A percentile compares a stretch with the other conserved stretches of the same genome.
Evolutionary conservation across 495 filamentous ascomycete species (phyloP).

Genomic region (Neurospora pannonica): DNA sequence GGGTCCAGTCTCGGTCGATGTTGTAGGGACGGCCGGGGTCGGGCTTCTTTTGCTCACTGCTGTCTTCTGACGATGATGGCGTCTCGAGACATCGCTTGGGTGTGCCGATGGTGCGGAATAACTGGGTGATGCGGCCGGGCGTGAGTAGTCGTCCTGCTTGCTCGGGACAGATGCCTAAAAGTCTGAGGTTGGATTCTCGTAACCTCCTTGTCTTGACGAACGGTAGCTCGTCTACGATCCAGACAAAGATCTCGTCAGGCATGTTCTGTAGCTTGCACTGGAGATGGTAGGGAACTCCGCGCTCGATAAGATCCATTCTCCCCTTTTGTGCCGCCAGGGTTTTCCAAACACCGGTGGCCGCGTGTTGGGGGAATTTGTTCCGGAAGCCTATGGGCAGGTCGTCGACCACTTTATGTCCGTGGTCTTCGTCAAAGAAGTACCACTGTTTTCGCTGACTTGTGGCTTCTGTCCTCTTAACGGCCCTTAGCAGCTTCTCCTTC

Average conservation of each 20-base stretch:
- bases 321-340: conserved; percentile 37
- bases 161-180: conserved; percentile 24
- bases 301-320: conserved; percentile 55
- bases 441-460: conserved; percentile 49
- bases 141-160: conserved; percentile 31
- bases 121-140: conserved; percentile 21
- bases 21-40: conserved; percentile 15
- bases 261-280: conserved; percentile 40
- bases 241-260: conserved; percentile 61
- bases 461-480: conserved; percentile 68
- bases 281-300: conserved; percentile 56
- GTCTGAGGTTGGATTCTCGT: conserved; percentile 52
- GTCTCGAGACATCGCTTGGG: conserved; percentile 19
- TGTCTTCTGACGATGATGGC: not conserved
- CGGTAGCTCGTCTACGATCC: conserved; percentile 64
- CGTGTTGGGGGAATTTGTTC: conserved; percentile 23
- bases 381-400: conserved; percentile 18
- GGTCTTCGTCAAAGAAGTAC: conserved; percentile 52
- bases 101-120: conserved; percentile 34
- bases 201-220: conserved; percentile 51
- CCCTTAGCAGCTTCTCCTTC: conserved; percentile 51
- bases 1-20: conserved; percentile 23
- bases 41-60: conserved; percentile 3
- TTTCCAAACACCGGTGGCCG: conserved; percentile 24
- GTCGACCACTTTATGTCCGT: conserved; percentile 1